Base-by-base conservation (phyloP, 176 grass and related monocot genomes). In the Lolium multiflorum region DNA sequence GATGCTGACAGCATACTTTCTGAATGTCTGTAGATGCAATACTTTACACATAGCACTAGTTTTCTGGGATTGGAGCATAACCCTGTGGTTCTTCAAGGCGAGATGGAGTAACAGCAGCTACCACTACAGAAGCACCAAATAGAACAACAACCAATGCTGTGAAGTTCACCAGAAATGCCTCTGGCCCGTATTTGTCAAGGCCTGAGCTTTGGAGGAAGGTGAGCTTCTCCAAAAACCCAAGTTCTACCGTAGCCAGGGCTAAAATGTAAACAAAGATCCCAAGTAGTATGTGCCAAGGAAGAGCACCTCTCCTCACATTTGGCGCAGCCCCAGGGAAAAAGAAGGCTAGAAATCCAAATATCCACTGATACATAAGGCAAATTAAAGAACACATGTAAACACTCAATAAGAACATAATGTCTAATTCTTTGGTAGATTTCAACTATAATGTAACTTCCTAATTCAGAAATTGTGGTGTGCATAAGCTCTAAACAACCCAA, bases 271-370 rank as follows among this genome's bases (percentile, higher is more conserved):
- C 88, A 11, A 95, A 93, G 57, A 98, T 73, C 20, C 95, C 95
- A 77, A 95, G 93, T 6, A 98, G 72, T 70, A 89, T 77, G 67
- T 98, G 93, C 95, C 95, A 98, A 41, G 95, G 95, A 67, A 95
- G 95, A 83, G 84, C 84, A 13, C 47, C 14, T 20, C 87, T 85
- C 80, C 89, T 93, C 56, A 93, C 38, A 21, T 71, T 79, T 62
- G 93, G 88, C 6, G 95, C 64, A 31, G 55, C 91, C 55, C 83
- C 81, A 80, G 95, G 95, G 87, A 89, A 83, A 68, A 98, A 92
- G 73, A 95, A 98, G 60, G 87, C 28, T 46, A 93, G 78, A 13
- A 98, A 93, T 59, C 93, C 93, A 55, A 92, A 89, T 80, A 95
- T 89, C 95, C 93, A 98, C 95, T 54, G 43, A 84, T 61, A 90